phyloP scores from a whole-genome alignment of 2,329 filamentous ascomycete species.

The Teratosphaeriaceae sp. region DNA sequence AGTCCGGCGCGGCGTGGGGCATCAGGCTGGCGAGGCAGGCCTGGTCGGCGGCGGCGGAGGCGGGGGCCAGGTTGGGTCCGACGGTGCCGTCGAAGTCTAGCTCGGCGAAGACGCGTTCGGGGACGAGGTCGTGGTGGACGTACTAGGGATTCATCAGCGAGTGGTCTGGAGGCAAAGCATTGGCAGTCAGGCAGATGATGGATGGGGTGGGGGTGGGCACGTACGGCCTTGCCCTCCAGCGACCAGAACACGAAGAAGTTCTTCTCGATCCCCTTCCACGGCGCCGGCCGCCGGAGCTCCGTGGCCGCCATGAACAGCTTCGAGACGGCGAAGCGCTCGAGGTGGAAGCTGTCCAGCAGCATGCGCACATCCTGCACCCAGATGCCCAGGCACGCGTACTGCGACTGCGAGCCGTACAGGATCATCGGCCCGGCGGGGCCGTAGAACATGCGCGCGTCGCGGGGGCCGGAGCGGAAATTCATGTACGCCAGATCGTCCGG shows the following conservation, averaged over 20 bases:
- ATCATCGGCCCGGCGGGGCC: conserved; percentile 46
- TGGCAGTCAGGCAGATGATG: too few species aligned
- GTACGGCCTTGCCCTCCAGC: conserved; percentile 31
- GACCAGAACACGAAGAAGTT: conserved; percentile 61
- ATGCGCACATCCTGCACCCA: conserved; percentile 50
- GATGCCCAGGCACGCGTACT: conserved; percentile 50
- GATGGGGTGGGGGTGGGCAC: too few species aligned
- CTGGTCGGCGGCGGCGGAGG: conserved; percentile 33
- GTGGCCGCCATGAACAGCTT: conserved; percentile 37
- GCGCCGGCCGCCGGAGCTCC: conserved; percentile 47
- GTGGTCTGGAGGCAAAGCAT: too few species aligned
- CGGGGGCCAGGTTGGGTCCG: conserved; percentile 41
- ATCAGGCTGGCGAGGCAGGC: conserved; percentile 43
- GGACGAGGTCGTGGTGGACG: conserved; percentile 48
- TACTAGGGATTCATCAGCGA: too few species aligned
- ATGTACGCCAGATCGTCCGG: conserved; percentile 38
- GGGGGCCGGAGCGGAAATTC: conserved; percentile 46
- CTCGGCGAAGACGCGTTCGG: conserved; percentile 44
- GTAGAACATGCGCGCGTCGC: conserved; percentile 53
- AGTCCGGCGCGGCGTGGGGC: conserved; percentile 29
- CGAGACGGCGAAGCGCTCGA: conserved; percentile 10
- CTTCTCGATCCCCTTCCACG: conserved; percentile 48
- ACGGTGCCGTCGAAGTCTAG: conserved; percentile 41
- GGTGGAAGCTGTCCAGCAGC: conserved; percentile 35
- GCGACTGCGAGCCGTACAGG: conserved; percentile 51